A percentile compares a stretch with the other conserved stretches of the same genome.
Evolutionary conservation across 2,329 filamentous ascomycete genomes (phyloP).

Genomic region (Colletotrichum orbiculare): DNA sequence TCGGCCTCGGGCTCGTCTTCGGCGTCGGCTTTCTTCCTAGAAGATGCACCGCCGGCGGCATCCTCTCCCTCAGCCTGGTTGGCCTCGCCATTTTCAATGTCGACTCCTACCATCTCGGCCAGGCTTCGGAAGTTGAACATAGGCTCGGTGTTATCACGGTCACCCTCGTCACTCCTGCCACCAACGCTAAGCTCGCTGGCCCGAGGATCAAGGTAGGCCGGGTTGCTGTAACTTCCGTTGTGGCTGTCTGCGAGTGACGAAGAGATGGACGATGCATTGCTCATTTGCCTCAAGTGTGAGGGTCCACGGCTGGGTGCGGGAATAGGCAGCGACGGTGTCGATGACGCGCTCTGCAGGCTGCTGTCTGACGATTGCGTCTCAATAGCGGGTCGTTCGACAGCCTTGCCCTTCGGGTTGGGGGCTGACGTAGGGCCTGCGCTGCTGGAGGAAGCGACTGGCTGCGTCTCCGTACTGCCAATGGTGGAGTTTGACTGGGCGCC

Average conservation of each 20-base stretch:
- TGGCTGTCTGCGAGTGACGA: slow-evolving; percentile 80
- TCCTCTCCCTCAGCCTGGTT: slow-evolving; percentile 44
- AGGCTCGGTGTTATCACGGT: slow-evolving; percentile 72
- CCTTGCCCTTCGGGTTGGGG: slow-evolving; percentile 73
- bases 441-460: slow-evolving; percentile 45
- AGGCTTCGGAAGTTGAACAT: slow-evolving; percentile 94
- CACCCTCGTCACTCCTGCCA: slow-evolving; percentile 58
- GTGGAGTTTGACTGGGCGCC: slow-evolving; percentile 44
- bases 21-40: slow-evolving; percentile 47
- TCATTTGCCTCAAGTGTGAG: slow-evolving; percentile 84
- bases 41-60: slow-evolving; percentile 37
- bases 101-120: slow-evolving; percentile 82
- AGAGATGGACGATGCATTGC: slow-evolving; percentile 84
- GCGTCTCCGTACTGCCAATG: slow-evolving; percentile 37
- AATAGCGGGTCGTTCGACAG: slow-evolving; percentile 65
- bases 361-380: slow-evolving; percentile 40
- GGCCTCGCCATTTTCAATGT: slow-evolving; percentile 62
- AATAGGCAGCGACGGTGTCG: slow-evolving; percentile 55
- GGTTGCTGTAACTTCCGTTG: slow-evolving; percentile 60
- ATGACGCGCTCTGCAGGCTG: slow-evolving; percentile 41
- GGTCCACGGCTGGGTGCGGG: slow-evolving; percentile 66
- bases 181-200: slow-evolving; percentile 66
- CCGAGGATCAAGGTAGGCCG: slow-evolving; percentile 56
- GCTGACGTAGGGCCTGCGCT: slow-evolving; percentile 44
- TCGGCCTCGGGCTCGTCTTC: slow-evolving; percentile 46